Conservation (phyloP, 257 asterid genomes). For the Echium plantagineum region DNA sequence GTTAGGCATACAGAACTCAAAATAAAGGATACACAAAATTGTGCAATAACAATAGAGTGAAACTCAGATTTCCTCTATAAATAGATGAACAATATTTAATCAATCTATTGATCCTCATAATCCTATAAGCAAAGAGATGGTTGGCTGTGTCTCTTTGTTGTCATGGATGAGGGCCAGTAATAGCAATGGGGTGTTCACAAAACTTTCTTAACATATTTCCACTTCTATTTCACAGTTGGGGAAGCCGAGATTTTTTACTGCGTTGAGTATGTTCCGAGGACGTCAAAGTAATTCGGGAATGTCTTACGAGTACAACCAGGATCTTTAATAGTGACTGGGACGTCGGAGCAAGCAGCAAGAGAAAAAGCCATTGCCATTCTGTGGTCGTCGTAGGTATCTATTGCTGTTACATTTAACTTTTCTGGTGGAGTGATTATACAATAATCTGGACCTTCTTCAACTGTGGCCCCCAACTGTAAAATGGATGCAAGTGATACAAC, state of each 20-base stretch:
- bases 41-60: neutral
- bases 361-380: conserved; percentile 99
- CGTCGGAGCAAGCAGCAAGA: conserved; percentile 90
- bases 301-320: conserved; percentile 97
- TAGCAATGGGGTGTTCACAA: neutral
- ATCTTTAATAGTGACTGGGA: conserved; percentile 79
- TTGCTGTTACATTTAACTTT: conserved; percentile 61
- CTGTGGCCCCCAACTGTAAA: conserved; percentile 88
- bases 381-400: conserved; percentile 89
- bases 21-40: neutral
- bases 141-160: neutral
- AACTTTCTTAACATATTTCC: neutral
- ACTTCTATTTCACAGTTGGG: neutral
- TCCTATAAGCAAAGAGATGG: neutral
- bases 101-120: neutral
- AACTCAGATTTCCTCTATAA: neutral
- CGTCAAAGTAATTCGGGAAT: conserved; percentile 80
- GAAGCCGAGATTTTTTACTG: conserved; percentile 23
- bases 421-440: conserved; percentile 89
- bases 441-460: conserved; percentile 90
- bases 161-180: neutral
- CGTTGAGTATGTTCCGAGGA: conserved; percentile 51
- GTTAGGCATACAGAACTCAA: neutral
- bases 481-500: conserved; percentile 1
- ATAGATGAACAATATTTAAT: neutral